Evolutionary conservation across 2,329 filamentous ascomycete species (phyloP).

Genomic region (Aspergillus fijiensis): DNA sequence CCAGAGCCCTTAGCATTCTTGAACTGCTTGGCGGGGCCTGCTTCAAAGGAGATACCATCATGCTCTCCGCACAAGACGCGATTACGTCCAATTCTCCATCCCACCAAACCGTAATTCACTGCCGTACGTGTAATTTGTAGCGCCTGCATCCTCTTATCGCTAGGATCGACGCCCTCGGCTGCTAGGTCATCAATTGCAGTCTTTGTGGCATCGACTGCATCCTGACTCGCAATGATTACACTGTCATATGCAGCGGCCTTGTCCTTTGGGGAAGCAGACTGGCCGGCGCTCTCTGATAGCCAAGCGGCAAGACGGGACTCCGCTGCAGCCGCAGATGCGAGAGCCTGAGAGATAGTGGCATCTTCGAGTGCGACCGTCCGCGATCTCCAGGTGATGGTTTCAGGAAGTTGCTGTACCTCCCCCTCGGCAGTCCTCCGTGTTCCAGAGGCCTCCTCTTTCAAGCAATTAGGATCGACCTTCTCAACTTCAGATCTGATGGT

Average conservation of each 20-base stretch:
- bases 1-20: constrained; percentile 54
- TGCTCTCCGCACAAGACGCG: constrained; percentile 79
- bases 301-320: constrained; percentile 53
- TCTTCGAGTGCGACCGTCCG: constrained; percentile 87
- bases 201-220: constrained; percentile 90
- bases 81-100: constrained; percentile 92
- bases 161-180: constrained; percentile 77
- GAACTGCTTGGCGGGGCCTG: constrained; percentile 48
- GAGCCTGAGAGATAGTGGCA: constrained; percentile 81
- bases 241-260: constrained; percentile 86
- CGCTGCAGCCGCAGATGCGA: constrained; percentile 65
- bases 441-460: constrained; percentile 59
- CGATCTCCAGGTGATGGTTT: constrained; percentile 80
- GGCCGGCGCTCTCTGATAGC: constrained; percentile 43
- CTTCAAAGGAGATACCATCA: constrained; percentile 67
- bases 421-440: constrained; percentile 49
- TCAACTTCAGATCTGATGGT: constrained; percentile 67
- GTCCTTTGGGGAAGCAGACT: constrained; percentile 52
- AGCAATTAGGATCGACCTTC: constrained; percentile 65
- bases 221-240: constrained; percentile 84
- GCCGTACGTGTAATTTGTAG: constrained; percentile 89
- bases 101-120: constrained; percentile 90
- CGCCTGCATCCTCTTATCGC: constrained; percentile 85
- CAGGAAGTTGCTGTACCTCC: constrained; percentile 56
- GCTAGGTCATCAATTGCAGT: constrained; percentile 87